phyloP scores from a whole-genome alignment of 164 flowering plant genomes.

The Chloranthus sessilifolius region DNA sequence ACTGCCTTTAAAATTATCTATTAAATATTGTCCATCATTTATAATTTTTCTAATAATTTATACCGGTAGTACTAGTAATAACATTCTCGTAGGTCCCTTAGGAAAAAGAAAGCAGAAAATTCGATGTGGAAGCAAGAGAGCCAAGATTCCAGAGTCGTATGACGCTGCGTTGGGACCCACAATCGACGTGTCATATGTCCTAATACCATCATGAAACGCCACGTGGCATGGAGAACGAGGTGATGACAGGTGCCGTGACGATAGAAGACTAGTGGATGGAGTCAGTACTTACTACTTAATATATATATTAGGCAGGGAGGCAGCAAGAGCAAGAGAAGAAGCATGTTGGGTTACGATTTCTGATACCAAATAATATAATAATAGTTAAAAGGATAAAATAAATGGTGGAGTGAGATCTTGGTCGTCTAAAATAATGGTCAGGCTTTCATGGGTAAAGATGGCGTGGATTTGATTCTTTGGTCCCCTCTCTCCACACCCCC shows the following conservation, averaged over 20 bases:
- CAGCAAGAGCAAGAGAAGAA: constrained; percentile 5
- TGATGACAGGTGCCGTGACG: not conserved
- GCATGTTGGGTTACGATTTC: constrained; percentile 4
- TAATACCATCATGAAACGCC: not conserved
- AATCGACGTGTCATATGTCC: not conserved
- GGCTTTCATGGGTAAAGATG: constrained; percentile 28
- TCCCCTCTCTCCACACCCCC: constrained; percentile 14
- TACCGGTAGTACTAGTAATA: too few relatives aligned
- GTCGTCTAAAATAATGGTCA: constrained; percentile 31
- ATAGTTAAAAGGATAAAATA: not conserved
- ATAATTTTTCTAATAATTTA: not conserved
- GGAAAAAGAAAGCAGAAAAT: constrained; percentile 8
- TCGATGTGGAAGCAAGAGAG: constrained; percentile 4
- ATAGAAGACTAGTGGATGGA: constrained; percentile 5
- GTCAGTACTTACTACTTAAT: constrained; percentile 7
- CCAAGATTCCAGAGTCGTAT: not conserved
- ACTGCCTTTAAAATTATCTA: not conserved
- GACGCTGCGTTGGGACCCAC: not conserved
- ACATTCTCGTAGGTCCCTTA: constrained; percentile 4
- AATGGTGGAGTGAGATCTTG: constrained; percentile 26
- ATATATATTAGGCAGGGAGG: too few relatives aligned
- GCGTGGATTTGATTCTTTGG: constrained; percentile 35
- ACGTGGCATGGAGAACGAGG: not conserved
- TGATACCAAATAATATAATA: not conserved
- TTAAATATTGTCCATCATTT: too few relatives aligned